A percentile compares a stretch with the other conserved stretches of the same genome.
phyloP scores from a whole-genome alignment of 495 filamentous ascomycete species.

The Aspergillus asperescens region DNA sequence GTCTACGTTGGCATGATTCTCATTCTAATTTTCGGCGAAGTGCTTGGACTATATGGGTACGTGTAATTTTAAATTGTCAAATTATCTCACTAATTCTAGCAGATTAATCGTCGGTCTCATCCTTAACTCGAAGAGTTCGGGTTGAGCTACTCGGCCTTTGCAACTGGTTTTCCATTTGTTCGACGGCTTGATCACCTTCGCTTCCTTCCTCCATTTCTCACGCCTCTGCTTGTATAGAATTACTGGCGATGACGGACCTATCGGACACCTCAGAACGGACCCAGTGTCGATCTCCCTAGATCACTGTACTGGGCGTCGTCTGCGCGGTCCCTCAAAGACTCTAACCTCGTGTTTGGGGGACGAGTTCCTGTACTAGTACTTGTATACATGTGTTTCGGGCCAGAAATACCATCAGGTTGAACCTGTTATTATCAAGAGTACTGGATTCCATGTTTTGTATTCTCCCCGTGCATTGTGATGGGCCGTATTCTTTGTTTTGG shows the following conservation, averaged over 20 bases:
- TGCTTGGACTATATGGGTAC: slow-evolving; percentile 93
- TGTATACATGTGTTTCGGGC: slow-evolving; percentile 12
- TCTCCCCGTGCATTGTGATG: background rate
- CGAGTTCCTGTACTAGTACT: slow-evolving; percentile 20
- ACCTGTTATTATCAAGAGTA: background rate
- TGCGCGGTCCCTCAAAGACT: background rate
- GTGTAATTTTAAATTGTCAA: slow-evolving; percentile 24
- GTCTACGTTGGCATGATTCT: slow-evolving; percentile 98
- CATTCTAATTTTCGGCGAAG: slow-evolving; percentile 97
- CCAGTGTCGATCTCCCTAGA: background rate
- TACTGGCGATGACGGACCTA: slow-evolving; percentile 1
- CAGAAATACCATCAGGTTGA: slow-evolving; percentile 10
- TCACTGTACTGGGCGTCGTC: background rate
- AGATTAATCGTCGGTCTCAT: slow-evolving; percentile 56
- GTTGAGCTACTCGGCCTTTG: slow-evolving; percentile 7
- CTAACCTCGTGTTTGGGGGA: background rate
- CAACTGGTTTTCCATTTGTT: slow-evolving; percentile 9
- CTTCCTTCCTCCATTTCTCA: slow-evolving; percentile 4
- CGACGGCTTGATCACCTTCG: slow-evolving; percentile 1
- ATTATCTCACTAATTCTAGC: slow-evolving; percentile 23
- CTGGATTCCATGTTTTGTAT: background rate
- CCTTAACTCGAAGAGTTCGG: slow-evolving; percentile 35
- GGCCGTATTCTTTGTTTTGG: slow-evolving; percentile 3
- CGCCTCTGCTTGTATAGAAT: slow-evolving; percentile 10
- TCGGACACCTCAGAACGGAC: background rate